phyloP scores from a whole-genome alignment of 2,329 filamentous ascomycete genomes.

The Calonectria hongkongensis region DNA sequence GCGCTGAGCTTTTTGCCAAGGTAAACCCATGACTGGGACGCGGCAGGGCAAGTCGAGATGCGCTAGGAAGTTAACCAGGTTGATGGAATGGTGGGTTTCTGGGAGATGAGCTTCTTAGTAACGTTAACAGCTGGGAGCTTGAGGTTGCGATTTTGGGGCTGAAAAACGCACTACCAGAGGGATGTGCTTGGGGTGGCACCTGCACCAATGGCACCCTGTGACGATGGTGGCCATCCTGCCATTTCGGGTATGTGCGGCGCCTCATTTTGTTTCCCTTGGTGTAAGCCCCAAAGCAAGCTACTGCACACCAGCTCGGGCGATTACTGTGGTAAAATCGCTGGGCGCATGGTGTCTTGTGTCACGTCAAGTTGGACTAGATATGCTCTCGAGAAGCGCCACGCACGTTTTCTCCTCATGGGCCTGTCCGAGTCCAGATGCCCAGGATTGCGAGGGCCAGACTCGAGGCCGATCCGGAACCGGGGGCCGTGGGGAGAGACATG shows the following conservation, averaged over 20 bases:
- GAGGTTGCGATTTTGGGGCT: conserved; percentile 20
- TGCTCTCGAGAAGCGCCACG: not conserved
- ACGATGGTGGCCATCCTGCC: conserved; percentile 39
- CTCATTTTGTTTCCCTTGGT: conserved; percentile 28
- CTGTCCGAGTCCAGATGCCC: not conserved
- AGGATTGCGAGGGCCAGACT: not conserved
- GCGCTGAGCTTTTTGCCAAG: conserved; percentile 5
- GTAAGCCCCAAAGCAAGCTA: conserved; percentile 10
- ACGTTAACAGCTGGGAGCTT: conserved; percentile 13
- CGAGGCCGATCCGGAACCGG: not conserved
- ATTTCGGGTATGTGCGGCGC: conserved; percentile 40
- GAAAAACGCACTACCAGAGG: conserved; percentile 16
- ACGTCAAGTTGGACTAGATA: conserved; percentile 18
- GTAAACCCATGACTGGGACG: not conserved
- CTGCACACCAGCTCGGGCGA: conserved; percentile 10
- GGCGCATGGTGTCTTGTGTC: conserved; percentile 3
- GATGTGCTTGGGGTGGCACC: conserved; percentile 30
- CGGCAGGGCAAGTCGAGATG: not conserved
- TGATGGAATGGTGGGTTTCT: conserved; percentile 22
- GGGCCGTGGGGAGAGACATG: conserved; percentile 5
- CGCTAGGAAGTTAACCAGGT: conserved; percentile 9
- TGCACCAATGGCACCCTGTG: conserved; percentile 25
- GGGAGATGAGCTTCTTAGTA: conserved; percentile 23
- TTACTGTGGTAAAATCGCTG: conserved; percentile 9
- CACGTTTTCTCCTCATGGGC: not conserved